Conservation (phyloP, 495 filamentous ascomycete species). For the Penicillium subrubescens region DNA sequence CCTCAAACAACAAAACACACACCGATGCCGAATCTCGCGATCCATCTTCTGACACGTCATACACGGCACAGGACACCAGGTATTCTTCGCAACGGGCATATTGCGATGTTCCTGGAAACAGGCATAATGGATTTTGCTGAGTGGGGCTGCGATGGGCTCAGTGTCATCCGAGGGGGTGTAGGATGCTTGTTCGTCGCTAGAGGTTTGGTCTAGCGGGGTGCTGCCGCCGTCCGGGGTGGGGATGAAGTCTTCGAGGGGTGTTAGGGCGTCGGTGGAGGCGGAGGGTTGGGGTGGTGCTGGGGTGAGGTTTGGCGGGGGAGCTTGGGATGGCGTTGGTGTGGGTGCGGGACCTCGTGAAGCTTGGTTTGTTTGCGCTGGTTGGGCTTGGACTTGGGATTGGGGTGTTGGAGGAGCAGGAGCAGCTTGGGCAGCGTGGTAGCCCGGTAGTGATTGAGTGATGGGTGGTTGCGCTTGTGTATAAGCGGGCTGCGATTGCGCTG, state of each 20-base stretch:
- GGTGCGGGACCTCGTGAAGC: not conserved
- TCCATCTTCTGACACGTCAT: constrained; percentile 53
- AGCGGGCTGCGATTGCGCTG: constrained; percentile 2
- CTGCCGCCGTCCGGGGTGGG: constrained; percentile 37
- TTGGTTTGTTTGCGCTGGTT: not conserved
- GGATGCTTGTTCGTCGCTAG: constrained; percentile 32
- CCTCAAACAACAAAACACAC: constrained; percentile 52
- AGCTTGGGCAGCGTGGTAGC: not conserved
- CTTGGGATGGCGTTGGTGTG: not conserved
- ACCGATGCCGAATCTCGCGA: constrained; percentile 46
- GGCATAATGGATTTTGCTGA: constrained; percentile 43
- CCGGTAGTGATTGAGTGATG: not conserved
- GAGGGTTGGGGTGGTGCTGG: not conserved
- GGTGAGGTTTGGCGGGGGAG: not conserved
- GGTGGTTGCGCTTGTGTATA: not conserved
- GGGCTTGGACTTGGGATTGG: not conserved
- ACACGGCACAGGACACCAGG: constrained; percentile 50
- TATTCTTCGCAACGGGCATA: constrained; percentile 46
- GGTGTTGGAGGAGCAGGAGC: not conserved
- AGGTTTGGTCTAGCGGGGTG: constrained; percentile 27
- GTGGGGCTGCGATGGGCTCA: constrained; percentile 39
- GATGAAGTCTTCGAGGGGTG: constrained; percentile 43
- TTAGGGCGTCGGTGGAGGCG: constrained; percentile 11
- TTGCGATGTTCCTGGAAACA: constrained; percentile 51
- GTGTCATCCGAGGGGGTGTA: constrained; percentile 36